Evolutionary conservation across 208 protist species (phyloP).

Genomic region (Zelonia costaricensis): DNA sequence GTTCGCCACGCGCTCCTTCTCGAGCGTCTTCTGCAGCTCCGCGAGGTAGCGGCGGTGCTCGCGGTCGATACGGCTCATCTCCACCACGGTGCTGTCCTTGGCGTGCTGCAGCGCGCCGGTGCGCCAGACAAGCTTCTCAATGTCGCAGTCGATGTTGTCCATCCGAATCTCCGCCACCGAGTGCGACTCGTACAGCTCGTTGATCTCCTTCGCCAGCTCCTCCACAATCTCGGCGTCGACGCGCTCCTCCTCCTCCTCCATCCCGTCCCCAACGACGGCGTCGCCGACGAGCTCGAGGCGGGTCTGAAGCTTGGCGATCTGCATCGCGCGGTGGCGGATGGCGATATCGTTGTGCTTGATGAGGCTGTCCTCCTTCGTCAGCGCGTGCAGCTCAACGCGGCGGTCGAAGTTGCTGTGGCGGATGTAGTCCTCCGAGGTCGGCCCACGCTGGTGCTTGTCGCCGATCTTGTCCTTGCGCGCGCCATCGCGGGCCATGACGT

Average conservation of each 20-base stretch:
- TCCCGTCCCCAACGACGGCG: slow-evolving; percentile 54
- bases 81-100: slow-evolving; percentile 44
- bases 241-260: slow-evolving; percentile 49
- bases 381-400: slow-evolving; percentile 53
- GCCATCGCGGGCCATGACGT: slow-evolving; percentile 31
- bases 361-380: slow-evolving; percentile 50
- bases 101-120: slow-evolving; percentile 50
- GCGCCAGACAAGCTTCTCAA: slow-evolving; percentile 63
- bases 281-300: slow-evolving; percentile 79
- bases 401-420: slow-evolving; percentile 61
- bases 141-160: slow-evolving; percentile 58
- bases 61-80: slow-evolving; percentile 59
- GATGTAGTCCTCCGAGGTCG: slow-evolving; percentile 48
- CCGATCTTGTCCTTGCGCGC: slow-evolving; percentile 54
- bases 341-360: slow-evolving; percentile 58
- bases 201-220: slow-evolving; percentile 56
- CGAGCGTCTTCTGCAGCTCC: slow-evolving; percentile 48
- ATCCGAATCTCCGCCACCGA: slow-evolving; percentile 43
- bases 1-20: slow-evolving; percentile 47
- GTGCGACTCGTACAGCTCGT: slow-evolving; percentile 51
- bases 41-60: slow-evolving; percentile 53
- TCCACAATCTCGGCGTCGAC: slow-evolving; percentile 72
- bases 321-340: slow-evolving; percentile 66
- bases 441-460: slow-evolving; percentile 39
- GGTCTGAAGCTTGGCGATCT: slow-evolving; percentile 72